A percentile compares a stretch with the other conserved stretches of the same genome.
phyloP scores from a whole-genome alignment of 2,329 filamentous ascomycete genomes.

The Fusarium tjaetaba region DNA sequence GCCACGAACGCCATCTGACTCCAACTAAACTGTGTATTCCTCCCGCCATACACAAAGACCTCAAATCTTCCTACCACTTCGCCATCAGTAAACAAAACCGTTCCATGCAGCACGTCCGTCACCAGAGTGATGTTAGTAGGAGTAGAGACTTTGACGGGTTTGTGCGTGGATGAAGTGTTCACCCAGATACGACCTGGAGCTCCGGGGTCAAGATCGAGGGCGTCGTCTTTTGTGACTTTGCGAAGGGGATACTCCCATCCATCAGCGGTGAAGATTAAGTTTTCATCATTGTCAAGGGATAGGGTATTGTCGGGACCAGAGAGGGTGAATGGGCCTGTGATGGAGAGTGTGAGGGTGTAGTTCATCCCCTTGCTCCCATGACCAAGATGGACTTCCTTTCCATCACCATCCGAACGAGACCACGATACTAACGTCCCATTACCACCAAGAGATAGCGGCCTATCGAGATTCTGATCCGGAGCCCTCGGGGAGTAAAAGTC shows the following conservation, averaged over 20 bases:
- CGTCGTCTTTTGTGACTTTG: background rate
- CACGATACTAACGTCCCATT: background rate
- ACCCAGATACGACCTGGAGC: slow-evolving; percentile 20
- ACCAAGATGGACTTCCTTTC: background rate
- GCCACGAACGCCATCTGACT: slow-evolving; percentile 27
- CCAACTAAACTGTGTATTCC: slow-evolving; percentile 23
- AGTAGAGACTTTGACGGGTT: background rate
- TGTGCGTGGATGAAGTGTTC: slow-evolving; percentile 13
- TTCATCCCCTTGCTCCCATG: slow-evolving; percentile 21
- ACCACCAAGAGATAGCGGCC: fast-evolving
- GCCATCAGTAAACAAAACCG: background rate
- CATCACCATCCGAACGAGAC: background rate
- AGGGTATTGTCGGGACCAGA: background rate
- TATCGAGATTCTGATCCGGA: slow-evolving; percentile 11
- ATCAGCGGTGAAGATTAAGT: background rate
- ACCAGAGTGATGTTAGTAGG: background rate
- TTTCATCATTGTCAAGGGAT: background rate
- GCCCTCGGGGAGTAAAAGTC: slow-evolving; percentile 13
- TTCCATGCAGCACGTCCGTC: slow-evolving; percentile 1
- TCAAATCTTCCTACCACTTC: slow-evolving; percentile 11
- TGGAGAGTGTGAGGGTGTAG: background rate
- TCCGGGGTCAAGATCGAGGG: background rate
- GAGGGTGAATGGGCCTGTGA: background rate
- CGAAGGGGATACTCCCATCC: slow-evolving; percentile 21
- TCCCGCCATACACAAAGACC: slow-evolving; percentile 15